Evolutionary conservation across 108 stramenopile species (phyloP), one percentile per base, ranked within the genome.

Genomic region (Discostella stelligeroides): DNA sequence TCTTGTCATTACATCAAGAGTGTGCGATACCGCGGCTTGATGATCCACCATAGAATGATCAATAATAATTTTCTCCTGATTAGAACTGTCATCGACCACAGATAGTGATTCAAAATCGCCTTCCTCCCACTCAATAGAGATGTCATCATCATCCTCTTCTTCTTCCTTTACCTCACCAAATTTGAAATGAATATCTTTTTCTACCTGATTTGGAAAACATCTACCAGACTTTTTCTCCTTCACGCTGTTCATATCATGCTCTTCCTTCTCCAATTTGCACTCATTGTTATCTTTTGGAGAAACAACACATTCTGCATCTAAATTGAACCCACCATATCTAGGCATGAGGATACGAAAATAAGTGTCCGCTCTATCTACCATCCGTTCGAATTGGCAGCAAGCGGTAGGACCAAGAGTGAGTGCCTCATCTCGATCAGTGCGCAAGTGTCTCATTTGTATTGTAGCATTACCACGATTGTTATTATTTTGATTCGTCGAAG

Each of bases 51-150:
- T 21, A 49, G 20, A 21, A 9, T 17, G 43, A 51, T 45, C 29
- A 40, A 40, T 60, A 12, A 47, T 54, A 47, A 18, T 21, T 7
- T 61, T 6, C 25, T 60, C 29, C 17, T 37, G 4, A 27, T 45
- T 42, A 27, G 46, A 49, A 2, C 6, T 30, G 30, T 56, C 40
- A 6, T 47, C 34, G 18, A 34, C 17, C 10, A 30, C 12, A 40
- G 25, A 20, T 23, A 55, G 24, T 4, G 55, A 64, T 38, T 62
- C 42, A 24, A 42, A 48, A 64, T 78, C 77, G 11, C 77, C 77
- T 23, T 78, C 77, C 34, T 78, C 77, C 77, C 77, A 78, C 23
- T 71, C 70, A 60, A 78, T 71, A 14, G 77, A 78, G 41, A 61
- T 68, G 59, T 60, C 77, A 29, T 55, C 63, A 20, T 70, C 77